phyloP scores from a whole-genome alignment of 306 rosid genomes.

The Medicago ruthenica region DNA sequence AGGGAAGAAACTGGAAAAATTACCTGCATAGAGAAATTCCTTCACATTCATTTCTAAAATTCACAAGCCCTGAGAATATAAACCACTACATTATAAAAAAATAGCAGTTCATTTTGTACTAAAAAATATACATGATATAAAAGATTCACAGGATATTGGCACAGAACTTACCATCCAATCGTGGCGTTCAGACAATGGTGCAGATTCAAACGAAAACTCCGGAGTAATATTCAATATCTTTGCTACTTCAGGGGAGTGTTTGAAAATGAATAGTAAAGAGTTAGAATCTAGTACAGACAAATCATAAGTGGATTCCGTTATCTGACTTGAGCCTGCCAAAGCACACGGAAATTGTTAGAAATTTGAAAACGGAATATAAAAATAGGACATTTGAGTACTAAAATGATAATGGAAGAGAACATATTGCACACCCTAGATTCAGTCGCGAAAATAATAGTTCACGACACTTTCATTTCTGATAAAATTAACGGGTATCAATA shows the following conservation, averaged over 20 bases:
- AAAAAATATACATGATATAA: neutral
- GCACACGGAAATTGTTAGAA: constrained; percentile 37
- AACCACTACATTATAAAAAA: neutral
- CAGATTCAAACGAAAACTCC: constrained; percentile 69
- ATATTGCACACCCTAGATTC: constrained; percentile 27
- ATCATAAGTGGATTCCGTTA: constrained; percentile 80
- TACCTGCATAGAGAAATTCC: constrained; percentile 61
- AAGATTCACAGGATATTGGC: constrained; percentile 18
- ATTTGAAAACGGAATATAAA: neutral
- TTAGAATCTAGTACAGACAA: constrained; percentile 93
- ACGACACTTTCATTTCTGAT: constrained; percentile 33
- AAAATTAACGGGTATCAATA: constrained; percentile 47
- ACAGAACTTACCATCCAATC: constrained; percentile 72
- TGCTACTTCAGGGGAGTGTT: constrained; percentile 86
- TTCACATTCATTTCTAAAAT: constrained; percentile 35
- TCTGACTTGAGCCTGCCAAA: constrained; percentile 69
- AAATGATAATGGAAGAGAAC: constrained; percentile 10
- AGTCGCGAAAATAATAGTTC: constrained; percentile 32
- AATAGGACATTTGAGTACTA: constrained; percentile 25
- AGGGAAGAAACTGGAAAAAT: constrained; percentile 83
- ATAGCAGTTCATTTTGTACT: neutral
- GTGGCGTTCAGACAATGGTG: constrained; percentile 61
- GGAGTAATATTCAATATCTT: constrained; percentile 68
- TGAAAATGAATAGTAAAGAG: constrained; percentile 81
- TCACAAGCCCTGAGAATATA: constrained; percentile 8